Percentiles rank a stretch among this genome's conserved stretches.
Conservation (phyloP, 1,284 basidiomycete genomes). For the Anthracocystis panici-leucophaei region DNA sequence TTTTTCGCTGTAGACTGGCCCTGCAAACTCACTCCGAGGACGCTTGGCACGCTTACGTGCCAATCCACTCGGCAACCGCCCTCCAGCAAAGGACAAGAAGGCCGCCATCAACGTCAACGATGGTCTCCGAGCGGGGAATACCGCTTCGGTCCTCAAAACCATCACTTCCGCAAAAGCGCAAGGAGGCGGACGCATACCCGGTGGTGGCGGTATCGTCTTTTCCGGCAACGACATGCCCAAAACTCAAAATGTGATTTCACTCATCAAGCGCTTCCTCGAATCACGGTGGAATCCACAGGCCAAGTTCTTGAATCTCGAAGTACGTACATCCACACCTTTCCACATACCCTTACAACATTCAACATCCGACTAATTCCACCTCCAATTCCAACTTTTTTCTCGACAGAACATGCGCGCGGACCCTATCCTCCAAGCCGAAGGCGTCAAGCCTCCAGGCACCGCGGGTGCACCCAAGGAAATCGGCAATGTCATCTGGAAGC, state of each 20-base stretch:
- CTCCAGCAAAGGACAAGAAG: conserved; percentile 30
- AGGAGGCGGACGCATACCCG: conserved; percentile 51
- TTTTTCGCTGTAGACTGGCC: conserved; percentile 19
- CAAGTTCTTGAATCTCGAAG: conserved; percentile 80
- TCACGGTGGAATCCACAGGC: conserved; percentile 63
- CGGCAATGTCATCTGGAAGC: conserved; percentile 84
- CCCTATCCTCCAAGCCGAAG: conserved; percentile 77
- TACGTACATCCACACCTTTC: conserved; percentile 13
- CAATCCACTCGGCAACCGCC: conserved; percentile 48
- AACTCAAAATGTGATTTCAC: conserved; percentile 49
- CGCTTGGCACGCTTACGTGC: conserved; percentile 42
- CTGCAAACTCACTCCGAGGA: conserved; percentile 31
- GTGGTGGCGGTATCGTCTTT: conserved; percentile 45
- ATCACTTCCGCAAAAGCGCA: conserved; percentile 47
- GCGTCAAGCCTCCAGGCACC: conserved; percentile 78
- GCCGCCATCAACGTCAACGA: conserved; percentile 50
- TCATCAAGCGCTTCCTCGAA: conserved; percentile 58
- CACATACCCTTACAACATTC: no score
- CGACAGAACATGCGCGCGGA: conserved; percentile 77
- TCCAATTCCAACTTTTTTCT: background rate
- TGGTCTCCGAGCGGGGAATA: conserved; percentile 43
- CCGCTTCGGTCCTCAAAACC: conserved; percentile 42
- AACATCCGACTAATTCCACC: background rate
- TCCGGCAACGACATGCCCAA: conserved; percentile 46
- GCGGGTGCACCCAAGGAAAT: conserved; percentile 76